Conservation (phyloP, 2,329 filamentous ascomycete genomes). For the Fusarium vanettenii region DNA sequence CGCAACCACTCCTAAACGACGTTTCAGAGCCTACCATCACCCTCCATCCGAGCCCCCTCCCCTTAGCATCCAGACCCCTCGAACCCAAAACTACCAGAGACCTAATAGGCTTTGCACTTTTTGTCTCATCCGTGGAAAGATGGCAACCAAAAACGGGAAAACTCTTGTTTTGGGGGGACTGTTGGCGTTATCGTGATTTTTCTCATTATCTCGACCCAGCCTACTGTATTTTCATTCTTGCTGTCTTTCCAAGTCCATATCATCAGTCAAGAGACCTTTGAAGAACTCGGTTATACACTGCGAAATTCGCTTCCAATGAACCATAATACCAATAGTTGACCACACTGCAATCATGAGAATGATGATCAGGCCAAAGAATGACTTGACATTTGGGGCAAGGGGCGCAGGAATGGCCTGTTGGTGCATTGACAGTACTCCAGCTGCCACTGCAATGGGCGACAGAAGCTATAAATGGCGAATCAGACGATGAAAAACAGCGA, state of each 20-base stretch:
- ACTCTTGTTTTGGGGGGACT: no score
- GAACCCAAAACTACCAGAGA: no score
- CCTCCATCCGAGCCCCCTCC: no score
- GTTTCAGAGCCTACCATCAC: no score
- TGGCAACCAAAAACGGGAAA: neutral
- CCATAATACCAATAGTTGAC: neutral
- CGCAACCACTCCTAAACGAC: no score
- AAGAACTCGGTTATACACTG: rapidly evolving
- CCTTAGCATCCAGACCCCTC: no score
- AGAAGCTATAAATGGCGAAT: neutral
- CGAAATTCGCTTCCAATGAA: neutral
- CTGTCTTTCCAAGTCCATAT: neutral
- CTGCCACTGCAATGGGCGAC: neutral
- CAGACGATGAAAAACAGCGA: neutral
- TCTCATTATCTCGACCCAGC: neutral
- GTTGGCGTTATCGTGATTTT: neutral
- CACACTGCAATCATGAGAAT: neutral
- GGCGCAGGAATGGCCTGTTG: neutral
- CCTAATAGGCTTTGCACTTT: no score
- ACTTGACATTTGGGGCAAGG: neutral
- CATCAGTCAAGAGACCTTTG: neutral
- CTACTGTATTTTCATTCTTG: neutral
- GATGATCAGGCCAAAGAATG: neutral
- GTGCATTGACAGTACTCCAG: neutral
- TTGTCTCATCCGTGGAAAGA: neutral